Evolutionary conservation across 768 basidiomycete genomes (phyloP).

Genomic region (Hemileccinum impolitum): DNA sequence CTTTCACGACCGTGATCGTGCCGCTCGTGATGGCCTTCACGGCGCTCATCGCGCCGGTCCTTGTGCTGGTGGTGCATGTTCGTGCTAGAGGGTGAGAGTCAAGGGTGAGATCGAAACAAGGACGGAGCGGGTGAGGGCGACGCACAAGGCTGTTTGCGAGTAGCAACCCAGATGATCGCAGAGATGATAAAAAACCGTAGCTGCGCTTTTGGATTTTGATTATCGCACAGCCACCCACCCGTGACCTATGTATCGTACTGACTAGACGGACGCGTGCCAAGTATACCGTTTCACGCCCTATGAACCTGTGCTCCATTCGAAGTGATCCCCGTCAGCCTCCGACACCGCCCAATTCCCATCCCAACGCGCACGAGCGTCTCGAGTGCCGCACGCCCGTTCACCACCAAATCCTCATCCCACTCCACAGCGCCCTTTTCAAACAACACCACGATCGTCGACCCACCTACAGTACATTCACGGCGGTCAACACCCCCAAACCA

Average conservation of each 20-base stretch:
- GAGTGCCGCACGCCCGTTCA: slow-evolving; percentile 82
- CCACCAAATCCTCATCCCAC: slow-evolving; percentile 89
- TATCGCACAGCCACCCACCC: no score
- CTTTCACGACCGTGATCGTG: neutral
- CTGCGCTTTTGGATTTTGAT: no score
- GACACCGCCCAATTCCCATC: slow-evolving; percentile 69
- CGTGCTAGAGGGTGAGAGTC: slow-evolving; percentile 3
- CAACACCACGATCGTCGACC: slow-evolving; percentile 87
- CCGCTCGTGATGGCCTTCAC: slow-evolving; percentile 6
- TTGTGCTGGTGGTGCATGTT: slow-evolving; percentile 4
- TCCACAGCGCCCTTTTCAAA: slow-evolving; percentile 82
- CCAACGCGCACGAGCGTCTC: slow-evolving; percentile 89
- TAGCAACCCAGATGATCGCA: no score
- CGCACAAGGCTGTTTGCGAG: slow-evolving; percentile 1
- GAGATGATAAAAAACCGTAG: no score
- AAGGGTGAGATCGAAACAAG: neutral
- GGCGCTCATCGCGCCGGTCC: slow-evolving; percentile 14
- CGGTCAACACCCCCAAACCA: slow-evolving; percentile 1
- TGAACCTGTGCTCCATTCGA: slow-evolving; percentile 8
- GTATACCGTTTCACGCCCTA: slow-evolving; percentile 3
- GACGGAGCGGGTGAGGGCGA: neutral
- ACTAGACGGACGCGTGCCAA: no score
- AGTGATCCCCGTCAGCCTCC: neutral
- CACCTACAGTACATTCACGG: slow-evolving; percentile 54
- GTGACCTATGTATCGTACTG: no score